Evolutionary conservation across 2,329 filamentous ascomycete species (phyloP).

Genomic region (Tolypocladium paradoxum): DNA sequence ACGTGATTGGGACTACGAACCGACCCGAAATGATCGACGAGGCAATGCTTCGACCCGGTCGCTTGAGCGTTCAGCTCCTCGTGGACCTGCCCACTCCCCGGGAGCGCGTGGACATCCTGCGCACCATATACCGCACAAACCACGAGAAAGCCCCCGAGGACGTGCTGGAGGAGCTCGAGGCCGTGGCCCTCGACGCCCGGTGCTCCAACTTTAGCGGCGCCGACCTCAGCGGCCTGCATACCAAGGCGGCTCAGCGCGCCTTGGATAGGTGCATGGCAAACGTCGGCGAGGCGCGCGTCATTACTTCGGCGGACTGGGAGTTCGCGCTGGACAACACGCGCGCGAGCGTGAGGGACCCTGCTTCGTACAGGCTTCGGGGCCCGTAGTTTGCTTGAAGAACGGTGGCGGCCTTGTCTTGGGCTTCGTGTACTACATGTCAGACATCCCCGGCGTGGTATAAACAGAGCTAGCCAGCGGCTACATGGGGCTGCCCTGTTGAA

Average conservation of each 20-base stretch:
- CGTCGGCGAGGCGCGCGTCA: constrained; percentile 12
- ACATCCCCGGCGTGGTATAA: not conserved
- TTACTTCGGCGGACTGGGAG: constrained; percentile 39
- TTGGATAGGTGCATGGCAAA: constrained; percentile 26
- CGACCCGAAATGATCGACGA: constrained; percentile 93
- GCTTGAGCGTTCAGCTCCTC: constrained; percentile 79
- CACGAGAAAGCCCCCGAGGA: constrained; percentile 26
- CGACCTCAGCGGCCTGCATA: constrained; percentile 39
- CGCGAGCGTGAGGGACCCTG: constrained; percentile 37
- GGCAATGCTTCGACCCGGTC: constrained; percentile 85
- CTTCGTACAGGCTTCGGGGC: constrained; percentile 28
- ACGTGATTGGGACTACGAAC: constrained; percentile 91
- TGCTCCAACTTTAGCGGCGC: constrained; percentile 71
- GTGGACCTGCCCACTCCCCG: constrained; percentile 72
- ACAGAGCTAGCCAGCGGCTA: not conserved
- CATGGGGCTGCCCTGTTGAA: not conserved
- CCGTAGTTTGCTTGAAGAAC: not conserved
- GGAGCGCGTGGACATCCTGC: constrained; percentile 78
- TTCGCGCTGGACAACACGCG: constrained; percentile 35
- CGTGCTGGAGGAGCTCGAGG: constrained; percentile 43
- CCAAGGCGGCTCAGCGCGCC: constrained; percentile 41
- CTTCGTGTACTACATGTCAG: not conserved
- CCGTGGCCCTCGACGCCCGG: constrained; percentile 52
- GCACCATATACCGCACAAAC: constrained; percentile 48
- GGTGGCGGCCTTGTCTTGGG: not conserved